Conservation (phyloP, 2,329 filamentous ascomycete species). For the Sporothrix globosa region DNA sequence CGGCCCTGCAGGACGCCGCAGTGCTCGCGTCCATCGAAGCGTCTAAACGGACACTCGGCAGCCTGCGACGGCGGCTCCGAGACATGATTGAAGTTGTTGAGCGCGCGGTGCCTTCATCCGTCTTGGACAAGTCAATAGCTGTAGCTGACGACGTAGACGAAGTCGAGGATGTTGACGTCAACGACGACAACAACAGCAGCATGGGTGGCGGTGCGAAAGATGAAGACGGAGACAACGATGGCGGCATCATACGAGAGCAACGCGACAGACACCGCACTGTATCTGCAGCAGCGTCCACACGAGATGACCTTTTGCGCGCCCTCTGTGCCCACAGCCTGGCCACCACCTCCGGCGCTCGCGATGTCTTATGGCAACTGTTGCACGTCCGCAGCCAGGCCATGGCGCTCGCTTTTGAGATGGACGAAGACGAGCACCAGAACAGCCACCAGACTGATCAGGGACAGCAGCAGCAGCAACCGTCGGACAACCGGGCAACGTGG, state of each 20-base stretch:
- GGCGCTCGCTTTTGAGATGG: constrained; percentile 59
- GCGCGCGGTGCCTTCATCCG: constrained; percentile 28
- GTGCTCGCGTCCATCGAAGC: constrained; percentile 55
- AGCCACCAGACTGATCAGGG: not conserved
- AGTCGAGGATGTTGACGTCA: not conserved
- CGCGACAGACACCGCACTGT: not conserved
- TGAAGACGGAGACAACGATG: not conserved
- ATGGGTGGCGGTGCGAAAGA: constrained; percentile 4
- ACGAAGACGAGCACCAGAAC: constrained; percentile 45
- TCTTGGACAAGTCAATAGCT: not conserved
- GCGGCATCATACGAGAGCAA: not conserved
- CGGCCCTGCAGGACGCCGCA: constrained; percentile 39
- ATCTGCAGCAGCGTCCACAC: constrained; percentile 5
- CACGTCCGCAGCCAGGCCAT: constrained; percentile 72
- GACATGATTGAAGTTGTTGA: constrained; percentile 66
- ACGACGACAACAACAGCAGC: not conserved
- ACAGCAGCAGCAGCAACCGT: not conserved
- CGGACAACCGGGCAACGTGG: constrained; percentile 40
- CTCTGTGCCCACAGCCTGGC: constrained; percentile 81
- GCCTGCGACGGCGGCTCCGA: constrained; percentile 63
- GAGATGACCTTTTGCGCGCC: constrained; percentile 66
- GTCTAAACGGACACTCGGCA: constrained; percentile 65
- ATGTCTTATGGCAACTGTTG: constrained; percentile 79
- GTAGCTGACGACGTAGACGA: not conserved
- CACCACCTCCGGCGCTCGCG: constrained; percentile 76